Base-by-base conservation (phyloP, 78 protist species). In the Paulinella micropora region DNA sequence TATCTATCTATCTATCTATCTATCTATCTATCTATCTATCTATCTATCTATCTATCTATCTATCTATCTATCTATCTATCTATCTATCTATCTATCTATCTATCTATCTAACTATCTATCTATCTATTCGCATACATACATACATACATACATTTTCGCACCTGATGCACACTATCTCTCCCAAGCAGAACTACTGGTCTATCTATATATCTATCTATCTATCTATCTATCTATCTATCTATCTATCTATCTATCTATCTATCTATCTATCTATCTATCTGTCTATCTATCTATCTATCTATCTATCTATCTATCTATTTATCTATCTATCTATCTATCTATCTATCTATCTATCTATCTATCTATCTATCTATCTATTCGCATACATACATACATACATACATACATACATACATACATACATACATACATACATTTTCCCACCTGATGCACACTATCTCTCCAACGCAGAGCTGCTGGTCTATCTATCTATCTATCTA, bases 141-240 rank as follows among this genome's bases (percentile, higher is more conserved):
- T n/a, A n/a, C n/a, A n/a, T n/a, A n/a, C n/a, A n/a, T n/a, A n/a
- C n/a, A n/a, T n/a, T n/a, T n/a, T n/a, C n/a, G n/a, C n/a, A n/a
- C n/a, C n/a, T n/a, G n/a, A 95, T 88, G 89, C 88, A 9, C 86
- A 77, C 37, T 87, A 89, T 38, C 89, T 96, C 0, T 91, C 94
- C 0, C 96, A 93, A 88, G 93, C 90, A 1, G 87, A 89, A n/a
- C n/a, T n/a, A n/a, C n/a, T n/a, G n/a, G n/a, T n/a, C n/a, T 51
- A 51, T 51, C 6, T 51, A 51, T 51, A 51, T 51, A 51, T 51
- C 6, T 51, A 51, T 51, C 6, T 51, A 51, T 51, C 6, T 51
- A 51, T 51, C 6, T 51, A 51, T 51, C 73, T 51, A 15, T 51
- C 15, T 23, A 51, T 51, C 6, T 51, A 51, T 23, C 15, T 23